Evolutionary conservation across 148 eudicot genomes (phyloP), one percentile per base, ranked within the genome.

Genomic region (Rhododendron vialii): DNA sequence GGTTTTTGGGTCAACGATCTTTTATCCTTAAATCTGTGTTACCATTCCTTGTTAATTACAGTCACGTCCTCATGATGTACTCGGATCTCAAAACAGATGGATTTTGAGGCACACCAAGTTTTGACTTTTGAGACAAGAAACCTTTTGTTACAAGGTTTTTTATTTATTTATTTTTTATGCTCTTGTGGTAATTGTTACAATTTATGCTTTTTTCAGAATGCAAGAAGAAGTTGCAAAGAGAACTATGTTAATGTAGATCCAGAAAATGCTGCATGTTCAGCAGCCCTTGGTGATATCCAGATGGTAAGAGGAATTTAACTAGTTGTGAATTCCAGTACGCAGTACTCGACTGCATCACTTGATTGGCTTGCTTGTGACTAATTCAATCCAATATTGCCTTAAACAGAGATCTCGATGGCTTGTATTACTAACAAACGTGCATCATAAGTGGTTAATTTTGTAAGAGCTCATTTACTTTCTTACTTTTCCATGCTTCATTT

Each of bases 251-350:
- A n/a, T 28, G 81, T 81, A 36, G 86, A 88, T 35, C 65, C 86
- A 82, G 53, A 84, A 55, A 88, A 88, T 7, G 76, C 86, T 78
- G 84, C 67, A 55, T 88, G 88, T 78, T 9, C 63, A n/a, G 55
- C 78, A 45, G 82, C 86, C 43, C 81, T 88, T 57, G 75, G 17
- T 26, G 80, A 73, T 74, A 12, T 88, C 17, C 26, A 86, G 15
- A 85, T 59, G 84, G 85, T 79, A 38, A 18, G 83, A 78, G 57
- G 77, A 28, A 65, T 12, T 59, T 51, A 30, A 26, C 7, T 41
- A 35, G 13, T 18, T 75, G 6, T 75, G 38, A 75, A 75, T 38
- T 75, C 8, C 22, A 2, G 41, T 38, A 38, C 47, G 35, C 45
- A 22, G 18, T 48, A 30, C 30, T 30, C 30, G 30, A 53, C 57